Conservation (phyloP, 441 rosid genomes). For the Populus hybrid region DNA sequence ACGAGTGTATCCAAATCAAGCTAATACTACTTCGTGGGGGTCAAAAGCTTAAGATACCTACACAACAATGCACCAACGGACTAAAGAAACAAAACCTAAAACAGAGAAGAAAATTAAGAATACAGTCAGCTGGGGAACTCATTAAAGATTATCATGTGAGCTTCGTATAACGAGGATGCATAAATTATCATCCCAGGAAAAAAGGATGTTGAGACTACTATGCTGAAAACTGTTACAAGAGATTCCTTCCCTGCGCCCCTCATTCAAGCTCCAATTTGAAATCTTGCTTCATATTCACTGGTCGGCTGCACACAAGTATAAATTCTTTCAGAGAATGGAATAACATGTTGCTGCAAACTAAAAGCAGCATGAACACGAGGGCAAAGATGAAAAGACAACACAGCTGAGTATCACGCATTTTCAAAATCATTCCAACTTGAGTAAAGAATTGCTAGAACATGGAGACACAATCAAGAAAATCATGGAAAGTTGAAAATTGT, state of each 20-base stretch:
- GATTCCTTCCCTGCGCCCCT: too few relatives aligned
- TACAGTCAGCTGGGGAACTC: background rate
- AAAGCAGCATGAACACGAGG: background rate
- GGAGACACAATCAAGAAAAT: too few relatives aligned
- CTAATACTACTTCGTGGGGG: background rate
- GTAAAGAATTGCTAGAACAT: background rate
- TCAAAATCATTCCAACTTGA: background rate
- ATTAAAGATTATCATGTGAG: background rate
- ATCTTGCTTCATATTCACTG: slow-evolving; percentile 64
- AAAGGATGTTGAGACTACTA: too few relatives aligned
- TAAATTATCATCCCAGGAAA: too few relatives aligned
- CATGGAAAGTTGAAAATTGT: background rate
- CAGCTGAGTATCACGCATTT: background rate
- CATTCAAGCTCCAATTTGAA: slow-evolving; percentile 35
- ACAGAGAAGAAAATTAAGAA: background rate
- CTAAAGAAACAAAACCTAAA: background rate
- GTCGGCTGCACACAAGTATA: slow-evolving; percentile 48
- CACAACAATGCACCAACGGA: background rate
- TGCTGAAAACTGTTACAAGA: too few relatives aligned
- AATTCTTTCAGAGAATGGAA: background rate
- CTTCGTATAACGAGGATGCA: too few relatives aligned
- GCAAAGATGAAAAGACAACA: background rate
- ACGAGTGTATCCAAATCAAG: background rate
- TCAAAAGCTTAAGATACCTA: background rate
- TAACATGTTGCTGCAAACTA: background rate